Conservation (phyloP, 495 filamentous ascomycete species). For the Aspergillus saccharolyticus region DNA sequence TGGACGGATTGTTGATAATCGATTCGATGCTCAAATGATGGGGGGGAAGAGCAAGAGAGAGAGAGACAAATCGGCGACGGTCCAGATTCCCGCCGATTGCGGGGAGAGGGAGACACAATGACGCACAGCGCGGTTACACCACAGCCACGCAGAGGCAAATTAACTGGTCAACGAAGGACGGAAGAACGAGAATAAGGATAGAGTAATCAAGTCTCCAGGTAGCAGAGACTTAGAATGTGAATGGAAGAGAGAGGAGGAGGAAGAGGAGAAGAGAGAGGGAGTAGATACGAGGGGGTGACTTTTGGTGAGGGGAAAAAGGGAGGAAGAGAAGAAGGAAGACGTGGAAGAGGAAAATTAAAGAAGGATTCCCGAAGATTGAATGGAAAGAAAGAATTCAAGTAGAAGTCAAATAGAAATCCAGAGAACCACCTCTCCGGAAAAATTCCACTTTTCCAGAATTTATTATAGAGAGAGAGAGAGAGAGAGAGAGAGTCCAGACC, state of each 20-base stretch:
- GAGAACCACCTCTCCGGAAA: background rate
- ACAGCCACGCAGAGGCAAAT: background rate
- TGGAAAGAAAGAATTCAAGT: background rate
- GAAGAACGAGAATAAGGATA: background rate
- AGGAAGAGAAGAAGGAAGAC: background rate
- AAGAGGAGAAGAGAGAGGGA: conserved; percentile 16
- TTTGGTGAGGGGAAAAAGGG: conserved; percentile 1
- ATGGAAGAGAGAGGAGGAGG: background rate
- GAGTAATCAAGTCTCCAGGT: background rate
- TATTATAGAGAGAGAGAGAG: too few species aligned
- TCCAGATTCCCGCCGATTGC: background rate
- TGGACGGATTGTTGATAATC: too few species aligned
- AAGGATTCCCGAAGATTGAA: conserved; percentile 1
- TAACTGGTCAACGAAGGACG: background rate
- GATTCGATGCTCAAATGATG: too few species aligned
- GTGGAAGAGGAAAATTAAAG: background rate
- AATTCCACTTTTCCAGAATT: too few species aligned
- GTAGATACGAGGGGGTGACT: conserved; percentile 4
- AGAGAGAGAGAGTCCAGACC: background rate
- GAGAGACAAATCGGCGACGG: background rate
- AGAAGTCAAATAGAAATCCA: background rate
- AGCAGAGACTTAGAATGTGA: background rate
- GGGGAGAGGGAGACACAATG: background rate
- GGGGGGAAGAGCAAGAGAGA: background rate
- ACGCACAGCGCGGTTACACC: background rate